Conservation (phyloP, 2,329 filamentous ascomycete genomes). For the Decorospora gaudefroyi region DNA sequence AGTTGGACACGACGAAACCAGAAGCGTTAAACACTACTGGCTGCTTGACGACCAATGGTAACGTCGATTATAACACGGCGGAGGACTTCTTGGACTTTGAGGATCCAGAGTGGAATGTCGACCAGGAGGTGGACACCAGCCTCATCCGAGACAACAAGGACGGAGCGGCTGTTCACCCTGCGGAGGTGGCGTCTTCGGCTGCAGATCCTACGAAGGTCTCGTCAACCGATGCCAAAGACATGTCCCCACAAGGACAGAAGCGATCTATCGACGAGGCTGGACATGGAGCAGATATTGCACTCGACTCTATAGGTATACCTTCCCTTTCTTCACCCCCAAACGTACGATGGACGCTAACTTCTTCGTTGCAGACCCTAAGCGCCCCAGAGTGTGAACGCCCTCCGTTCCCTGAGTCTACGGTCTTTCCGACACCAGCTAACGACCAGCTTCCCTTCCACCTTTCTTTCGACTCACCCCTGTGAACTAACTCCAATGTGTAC, state of each 20-base stretch:
- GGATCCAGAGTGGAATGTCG: constrained; percentile 13
- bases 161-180: constrained; percentile 28
- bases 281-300: constrained; percentile 33
- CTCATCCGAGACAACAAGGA: constrained; percentile 31
- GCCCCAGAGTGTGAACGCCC: constrained; percentile 36
- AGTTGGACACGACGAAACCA: constrained; percentile 19
- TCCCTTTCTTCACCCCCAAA: background rate
- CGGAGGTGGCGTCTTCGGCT: constrained; percentile 35
- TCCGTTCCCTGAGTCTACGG: constrained; percentile 25
- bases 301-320: constrained; percentile 38
- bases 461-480: constrained; percentile 1
- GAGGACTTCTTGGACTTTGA: constrained; percentile 29
- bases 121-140: constrained; percentile 17
- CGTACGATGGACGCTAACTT: constrained; percentile 17
- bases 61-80: constrained; percentile 16
- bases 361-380: constrained; percentile 35
- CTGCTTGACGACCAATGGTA: constrained; percentile 13
- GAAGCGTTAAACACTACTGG: constrained; percentile 13
- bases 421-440: constrained; percentile 26
- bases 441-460: constrained; percentile 13
- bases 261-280: constrained; percentile 42
- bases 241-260: constrained; percentile 41
- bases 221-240: constrained; percentile 27
- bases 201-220: constrained; percentile 33
- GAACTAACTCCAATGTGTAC: constrained; percentile 11